Evolutionary conservation across 306 rosid species (phyloP).

Genomic region (Vigna hirtella): DNA sequence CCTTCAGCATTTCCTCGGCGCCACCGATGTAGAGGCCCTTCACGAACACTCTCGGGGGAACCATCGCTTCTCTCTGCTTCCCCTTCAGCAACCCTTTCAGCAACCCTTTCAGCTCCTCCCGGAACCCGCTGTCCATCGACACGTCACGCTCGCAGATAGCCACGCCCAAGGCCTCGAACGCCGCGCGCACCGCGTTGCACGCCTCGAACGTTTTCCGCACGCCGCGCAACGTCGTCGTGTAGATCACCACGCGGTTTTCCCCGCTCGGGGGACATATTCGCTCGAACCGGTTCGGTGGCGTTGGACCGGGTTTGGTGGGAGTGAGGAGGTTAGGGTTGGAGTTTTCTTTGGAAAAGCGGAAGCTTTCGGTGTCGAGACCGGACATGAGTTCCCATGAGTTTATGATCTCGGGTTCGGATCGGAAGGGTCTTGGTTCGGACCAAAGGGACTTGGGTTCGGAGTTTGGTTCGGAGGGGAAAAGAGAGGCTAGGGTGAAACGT

Average conservation of each 20-base stretch:
- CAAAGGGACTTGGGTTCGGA: not conserved
- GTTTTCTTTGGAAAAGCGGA: slow-evolving; percentile 54
- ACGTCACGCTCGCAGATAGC: slow-evolving; percentile 81
- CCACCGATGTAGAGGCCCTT: slow-evolving; percentile 79
- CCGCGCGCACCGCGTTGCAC: slow-evolving; percentile 73
- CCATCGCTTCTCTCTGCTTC: slow-evolving; percentile 47
- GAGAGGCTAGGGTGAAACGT: not conserved
- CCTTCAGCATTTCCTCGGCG: slow-evolving; percentile 67
- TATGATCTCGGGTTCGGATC: slow-evolving; percentile 60
- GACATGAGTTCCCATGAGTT: slow-evolving; percentile 99
- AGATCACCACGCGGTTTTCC: slow-evolving; percentile 78
- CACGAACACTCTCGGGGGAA: slow-evolving; percentile 81
- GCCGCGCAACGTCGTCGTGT: slow-evolving; percentile 85
- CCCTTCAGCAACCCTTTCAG: slow-evolving; percentile 55
- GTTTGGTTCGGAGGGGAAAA: not conserved
- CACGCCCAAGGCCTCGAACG: slow-evolving; percentile 64
- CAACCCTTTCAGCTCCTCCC: slow-evolving; percentile 63
- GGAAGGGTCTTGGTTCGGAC: not conserved
- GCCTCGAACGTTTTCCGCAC: slow-evolving; percentile 80
- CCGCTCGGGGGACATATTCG: slow-evolving; percentile 73
- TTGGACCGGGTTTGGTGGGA: not conserved
- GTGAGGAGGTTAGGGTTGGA: not conserved
- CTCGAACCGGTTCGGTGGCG: slow-evolving; percentile 36
- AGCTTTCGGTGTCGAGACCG: slow-evolving; percentile 85
- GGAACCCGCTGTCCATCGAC: slow-evolving; percentile 82